Evolutionary conservation across 179 eudicot species (phyloP), one percentile per base, ranked within the genome.

Genomic region (Kewa caespitosa): DNA sequence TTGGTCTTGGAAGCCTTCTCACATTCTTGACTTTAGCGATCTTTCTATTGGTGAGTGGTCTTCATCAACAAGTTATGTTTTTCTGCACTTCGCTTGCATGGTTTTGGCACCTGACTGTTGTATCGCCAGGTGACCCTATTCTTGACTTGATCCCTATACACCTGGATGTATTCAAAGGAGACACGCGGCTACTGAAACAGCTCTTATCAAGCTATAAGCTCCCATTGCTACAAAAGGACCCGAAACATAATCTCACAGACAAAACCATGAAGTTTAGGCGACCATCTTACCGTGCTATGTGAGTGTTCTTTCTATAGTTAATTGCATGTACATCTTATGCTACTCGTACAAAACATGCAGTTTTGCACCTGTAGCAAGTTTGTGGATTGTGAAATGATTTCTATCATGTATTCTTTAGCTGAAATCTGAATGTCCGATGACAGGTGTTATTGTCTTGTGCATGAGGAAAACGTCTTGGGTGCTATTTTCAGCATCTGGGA

Each of bases 391-490:
- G 33, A 28, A 34, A 33, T 52, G 32, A 41, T 32, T 55, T 22
- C 36, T 59, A 22, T 11, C 64, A 30, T 59, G 31, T 59, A 59
- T 59, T 59, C 36, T 12, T 30, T 10, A 59, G 20, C 73, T 71
- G 37, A 71, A 42, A 14, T 65, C 50, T 36, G 68, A 43, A 72
- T 74, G 70, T 37, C 17, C 48, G 48, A 57, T 68, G 61, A 57
- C 87, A 94, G 98, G 97, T 94, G 97, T 72, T 88, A 92, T 70
- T 94, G 97, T 82, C 92, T 94, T 42, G 76, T 94, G 83, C 97
- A 94, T 37, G 88, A 92, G 38, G 98, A 94, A 33, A 91, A 94
- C 54, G 78, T 94, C 20, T 48, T 94, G 78, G 97, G 97, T 75
- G 97, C 98, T 62, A 83, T 92, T 52, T 94, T 94, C 80, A 77